phyloP scores from a whole-genome alignment of 495 filamentous ascomycete species.

The Aspergillus wentii region DNA sequence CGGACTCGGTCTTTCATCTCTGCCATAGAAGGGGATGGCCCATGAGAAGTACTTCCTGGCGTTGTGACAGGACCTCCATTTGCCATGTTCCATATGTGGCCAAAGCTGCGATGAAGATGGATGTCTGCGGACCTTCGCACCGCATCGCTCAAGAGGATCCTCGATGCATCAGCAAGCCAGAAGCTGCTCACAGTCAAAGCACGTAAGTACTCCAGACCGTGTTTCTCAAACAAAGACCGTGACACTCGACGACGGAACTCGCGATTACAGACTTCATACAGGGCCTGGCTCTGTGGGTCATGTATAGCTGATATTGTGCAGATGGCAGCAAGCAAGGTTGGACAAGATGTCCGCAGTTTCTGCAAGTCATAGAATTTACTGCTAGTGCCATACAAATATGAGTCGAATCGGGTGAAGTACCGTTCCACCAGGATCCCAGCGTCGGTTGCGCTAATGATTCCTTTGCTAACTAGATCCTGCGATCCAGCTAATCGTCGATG shows the following conservation, averaged over 20 bases:
- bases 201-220: slow-evolving; percentile 34
- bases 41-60: background rate
- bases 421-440: slow-evolving; percentile 30
- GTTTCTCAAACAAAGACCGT: slow-evolving; percentile 35
- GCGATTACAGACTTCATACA: slow-evolving; percentile 36
- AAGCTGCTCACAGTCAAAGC: slow-evolving; percentile 39
- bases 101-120: slow-evolving; percentile 30
- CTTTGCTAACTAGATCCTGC: slow-evolving; percentile 35
- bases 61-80: background rate
- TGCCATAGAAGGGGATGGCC: background rate
- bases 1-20: slow-evolving; percentile 29
- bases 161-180: slow-evolving; percentile 39
- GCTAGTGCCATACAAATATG: slow-evolving; percentile 38
- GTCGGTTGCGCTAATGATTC: slow-evolving; percentile 24
- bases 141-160: slow-evolving; percentile 37
- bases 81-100: slow-evolving; percentile 6
- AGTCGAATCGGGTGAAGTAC: slow-evolving; percentile 37
- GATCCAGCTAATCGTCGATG: slow-evolving; percentile 12
- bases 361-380: slow-evolving; percentile 26
- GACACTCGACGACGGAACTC: slow-evolving; percentile 37
- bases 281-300: slow-evolving; percentile 23
- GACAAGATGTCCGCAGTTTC: slow-evolving; percentile 24
- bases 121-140: slow-evolving; percentile 40
- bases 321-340: slow-evolving; percentile 34
- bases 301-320: slow-evolving; percentile 41